Base-by-base conservation (phyloP, 768 basidiomycete genomes). In the Symmetrospora coprosmae region DNA sequence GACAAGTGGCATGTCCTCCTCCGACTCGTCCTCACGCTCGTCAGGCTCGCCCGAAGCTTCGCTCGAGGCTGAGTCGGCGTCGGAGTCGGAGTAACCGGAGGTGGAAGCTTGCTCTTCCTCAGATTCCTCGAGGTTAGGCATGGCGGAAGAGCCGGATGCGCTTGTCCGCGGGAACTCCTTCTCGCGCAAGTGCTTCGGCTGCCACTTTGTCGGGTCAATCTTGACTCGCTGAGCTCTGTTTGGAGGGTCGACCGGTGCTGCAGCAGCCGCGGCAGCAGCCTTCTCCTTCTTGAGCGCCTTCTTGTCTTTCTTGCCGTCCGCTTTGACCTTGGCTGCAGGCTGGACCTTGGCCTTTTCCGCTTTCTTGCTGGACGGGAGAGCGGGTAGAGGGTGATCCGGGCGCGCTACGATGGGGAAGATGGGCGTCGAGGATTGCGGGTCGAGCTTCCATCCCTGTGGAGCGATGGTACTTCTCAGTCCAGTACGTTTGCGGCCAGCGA, bases 191-290 rank as follows among this genome's bases (percentile, higher is more conserved):
- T 86, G 81, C 17, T 76, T 75, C 40, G 84, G 82, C 23, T 81
- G 83, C 76, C 80, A 87, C 49, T 77, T 77, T 16, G 79, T 78
- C 65, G 85, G 81, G 67, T 88, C 86, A 65, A 89, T 87, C 43
- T 76, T 81, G 60, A 76, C 75, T 60, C 78, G 73, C 61, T 83
- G 75, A 1, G 85, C 81, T 17, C 86, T 76, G 8, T 71, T 70
- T 35, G 78, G 79, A 0, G 80, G 79, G n/a, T 76, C 75, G 56
- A 78, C 78, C 41, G 70, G 60, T 4, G 9, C 40, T 46, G 43
- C 43, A 17, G 11, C 5, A 7, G 13, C 28, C 11, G 6, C 25
- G 28, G 6, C 49, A 7, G 21, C 27, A 7, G 11, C 31, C 25
- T 28, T 46, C 25, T 46, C 11, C 25, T 46, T 46, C 59, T 75